Conservation (phyloP, 306 rosid species). For the Oxytropis ochrocephala region DNA sequence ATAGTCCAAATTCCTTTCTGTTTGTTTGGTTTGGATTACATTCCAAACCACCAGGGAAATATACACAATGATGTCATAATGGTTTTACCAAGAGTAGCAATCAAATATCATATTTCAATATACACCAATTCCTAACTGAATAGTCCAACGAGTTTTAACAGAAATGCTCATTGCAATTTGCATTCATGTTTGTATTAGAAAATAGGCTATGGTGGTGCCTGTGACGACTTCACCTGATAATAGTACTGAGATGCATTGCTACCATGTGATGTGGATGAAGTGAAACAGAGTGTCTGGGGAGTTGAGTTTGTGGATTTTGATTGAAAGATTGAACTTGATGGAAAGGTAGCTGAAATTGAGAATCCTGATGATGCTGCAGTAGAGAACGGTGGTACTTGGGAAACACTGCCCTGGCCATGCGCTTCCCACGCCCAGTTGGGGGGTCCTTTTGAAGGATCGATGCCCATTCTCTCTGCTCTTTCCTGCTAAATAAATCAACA, state of each 20-base stretch:
- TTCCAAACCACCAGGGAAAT: background rate
- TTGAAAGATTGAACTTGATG: constrained; percentile 47
- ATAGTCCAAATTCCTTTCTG: background rate
- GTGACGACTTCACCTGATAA: constrained; percentile 42
- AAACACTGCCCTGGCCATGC: constrained; percentile 53
- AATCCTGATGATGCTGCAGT: constrained; percentile 99
- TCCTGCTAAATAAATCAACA: constrained; percentile 57
- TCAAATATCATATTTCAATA: constrained; percentile 26
- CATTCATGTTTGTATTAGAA: background rate
- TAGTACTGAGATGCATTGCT: constrained; percentile 40
- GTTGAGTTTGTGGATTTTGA: constrained; percentile 33
- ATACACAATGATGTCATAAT: background rate
- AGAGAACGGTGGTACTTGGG: constrained; percentile 71
- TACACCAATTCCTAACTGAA: constrained; percentile 37
- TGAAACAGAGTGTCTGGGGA: constrained; percentile 49
- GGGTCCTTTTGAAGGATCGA: constrained; percentile 62
- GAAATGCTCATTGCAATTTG: constrained; percentile 12
- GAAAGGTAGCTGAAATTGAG: constrained; percentile 73
- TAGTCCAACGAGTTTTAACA: constrained; percentile 30
- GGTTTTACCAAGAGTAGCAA: constrained; percentile 20
- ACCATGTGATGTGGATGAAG: constrained; percentile 38
- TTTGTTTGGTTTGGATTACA: background rate
- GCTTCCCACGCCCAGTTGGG: constrained; percentile 72
- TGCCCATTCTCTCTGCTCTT: constrained; percentile 57
- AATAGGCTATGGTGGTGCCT: constrained; percentile 41